Evolutionary conservation across 2,329 filamentous ascomycete genomes (phyloP), one percentile per base, ranked within the genome.

Genomic region (Colletotrichum costaricense): DNA sequence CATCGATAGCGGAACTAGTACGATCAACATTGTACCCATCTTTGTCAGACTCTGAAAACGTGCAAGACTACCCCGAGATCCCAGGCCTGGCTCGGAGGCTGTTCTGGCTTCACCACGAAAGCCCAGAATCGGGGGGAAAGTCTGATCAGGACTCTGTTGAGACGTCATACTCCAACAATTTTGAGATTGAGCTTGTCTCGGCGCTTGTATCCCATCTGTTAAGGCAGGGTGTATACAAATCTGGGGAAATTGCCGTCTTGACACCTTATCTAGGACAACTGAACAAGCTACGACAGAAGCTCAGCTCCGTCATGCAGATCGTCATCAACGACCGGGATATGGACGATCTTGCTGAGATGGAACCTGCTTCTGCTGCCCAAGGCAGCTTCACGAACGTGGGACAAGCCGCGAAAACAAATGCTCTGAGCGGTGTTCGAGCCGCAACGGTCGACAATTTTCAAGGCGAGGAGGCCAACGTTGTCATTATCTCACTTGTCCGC

Each of bases 401-500:
- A 8, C 33, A 30, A 30, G 79, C 66, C 4, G 26, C 57, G 6
- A 74, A 56, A 49, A 76, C 82, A 5, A 85, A 82, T 0, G 81
- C 91, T 0, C 77, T 87, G 0, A 82, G 88, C 28, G 84, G 83
- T 1, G 79, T 93, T 3, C 82, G 89, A 5, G 80, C 92, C 0
- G 91, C 92, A 0, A 94, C 92, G 0, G 88, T 94, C 0, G 92
- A 94, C 79, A 95, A 95, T 75, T 95, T 94, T 68, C 93, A 95
- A 76, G 93, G 93, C 0, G 93, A 95, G 78, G 93, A 95, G 77
- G 91, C 90, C 2, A 92, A 93, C 64, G 83, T 95, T 9, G 85
- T 95, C 0, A 84, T 95, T 3, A 84, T 95, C 0, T 93, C 91
- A 0, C 83, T 95, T 0, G 92, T 94, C 0, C 88, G 93, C 54